Evolutionary conservation across 2,329 filamentous ascomycete genomes (phyloP).

Genomic region (Fusarium subtropicale): DNA sequence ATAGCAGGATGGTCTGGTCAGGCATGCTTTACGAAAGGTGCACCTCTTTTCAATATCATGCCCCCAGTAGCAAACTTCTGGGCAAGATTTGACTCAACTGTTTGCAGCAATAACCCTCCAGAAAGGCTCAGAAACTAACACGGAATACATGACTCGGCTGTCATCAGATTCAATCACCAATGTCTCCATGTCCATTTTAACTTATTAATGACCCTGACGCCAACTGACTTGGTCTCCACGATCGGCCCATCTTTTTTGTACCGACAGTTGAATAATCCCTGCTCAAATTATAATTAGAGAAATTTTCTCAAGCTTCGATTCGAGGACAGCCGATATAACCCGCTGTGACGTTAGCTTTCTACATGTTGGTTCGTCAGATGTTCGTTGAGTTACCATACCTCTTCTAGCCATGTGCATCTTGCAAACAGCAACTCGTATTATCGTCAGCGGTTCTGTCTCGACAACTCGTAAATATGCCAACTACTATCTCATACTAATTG

Average conservation of each 20-base stretch:
- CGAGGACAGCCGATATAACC: slow-evolving; percentile 7
- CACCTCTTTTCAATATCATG: background rate
- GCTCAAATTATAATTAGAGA: slow-evolving; percentile 22
- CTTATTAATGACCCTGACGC: slow-evolving; percentile 16
- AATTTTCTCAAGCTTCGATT: background rate
- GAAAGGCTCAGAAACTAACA: slow-evolving; percentile 7
- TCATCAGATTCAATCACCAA: slow-evolving; percentile 35
- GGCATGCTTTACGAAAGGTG: slow-evolving; percentile 3
- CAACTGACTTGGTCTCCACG: slow-evolving; percentile 21
- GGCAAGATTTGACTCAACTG: background rate
- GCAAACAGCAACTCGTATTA: slow-evolving; percentile 12
- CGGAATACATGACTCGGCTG: slow-evolving; percentile 36
- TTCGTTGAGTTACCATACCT: slow-evolving; percentile 4
- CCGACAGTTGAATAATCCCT: slow-evolving; percentile 26
- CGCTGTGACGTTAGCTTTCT: background rate
- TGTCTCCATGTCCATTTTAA: slow-evolving; percentile 23
- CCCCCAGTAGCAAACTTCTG: background rate
- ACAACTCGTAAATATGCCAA: slow-evolving; percentile 17
- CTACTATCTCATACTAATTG: slow-evolving; percentile 5
- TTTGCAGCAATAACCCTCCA: background rate
- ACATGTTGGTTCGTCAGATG: slow-evolving; percentile 2
- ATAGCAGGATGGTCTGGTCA: slow-evolving; percentile 7
- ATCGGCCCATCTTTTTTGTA: slow-evolving; percentile 40
- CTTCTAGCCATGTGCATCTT: slow-evolving; percentile 15
- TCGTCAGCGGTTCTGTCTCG: slow-evolving; percentile 12